Conservation (phyloP, 805 yeast genomes). For the Metschnikowia baotianmanensis region DNA sequence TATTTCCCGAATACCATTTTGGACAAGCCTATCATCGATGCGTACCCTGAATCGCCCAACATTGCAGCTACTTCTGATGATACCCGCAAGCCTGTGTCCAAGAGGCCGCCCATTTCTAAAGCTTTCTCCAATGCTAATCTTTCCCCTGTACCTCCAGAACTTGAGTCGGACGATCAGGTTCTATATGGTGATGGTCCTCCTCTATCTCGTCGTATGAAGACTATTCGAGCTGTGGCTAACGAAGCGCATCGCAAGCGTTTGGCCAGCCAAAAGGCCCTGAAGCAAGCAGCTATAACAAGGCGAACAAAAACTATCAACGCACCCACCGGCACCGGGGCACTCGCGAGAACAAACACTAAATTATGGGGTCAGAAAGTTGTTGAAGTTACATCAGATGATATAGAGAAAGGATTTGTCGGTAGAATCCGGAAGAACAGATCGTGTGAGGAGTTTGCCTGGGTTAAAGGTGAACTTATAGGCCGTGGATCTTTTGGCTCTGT, state of each 20-base stretch:
- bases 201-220: constrained; percentile 68
- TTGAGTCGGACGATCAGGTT: constrained; percentile 32
- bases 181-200: constrained; percentile 42
- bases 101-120: constrained; percentile 32
- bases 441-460: constrained; percentile 91
- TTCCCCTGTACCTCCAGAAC: constrained; percentile 31
- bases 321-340: constrained; percentile 5
- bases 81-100: constrained; percentile 22
- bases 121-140: constrained; percentile 44
- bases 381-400: constrained; percentile 77
- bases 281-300: background rate
- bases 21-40: constrained; percentile 85
- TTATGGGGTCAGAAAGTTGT: constrained; percentile 96
- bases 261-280: constrained; percentile 23
- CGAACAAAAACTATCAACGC: constrained; percentile 4
- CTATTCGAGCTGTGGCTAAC: constrained; percentile 88
- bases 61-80: constrained; percentile 3
- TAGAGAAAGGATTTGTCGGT: constrained; percentile 61
- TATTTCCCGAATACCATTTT: constrained; percentile 91
- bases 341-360: constrained; percentile 80
- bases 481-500: constrained; percentile 97
- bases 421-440: constrained; percentile 64
- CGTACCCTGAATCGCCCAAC: constrained; percentile 56
- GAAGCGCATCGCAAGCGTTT: constrained; percentile 60
- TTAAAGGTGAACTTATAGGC: constrained; percentile 95